Evolutionary conservation across 352 stramenopile genomes (phyloP), one percentile per base, ranked within the genome.

Genomic region (Pythium utonaiense): DNA sequence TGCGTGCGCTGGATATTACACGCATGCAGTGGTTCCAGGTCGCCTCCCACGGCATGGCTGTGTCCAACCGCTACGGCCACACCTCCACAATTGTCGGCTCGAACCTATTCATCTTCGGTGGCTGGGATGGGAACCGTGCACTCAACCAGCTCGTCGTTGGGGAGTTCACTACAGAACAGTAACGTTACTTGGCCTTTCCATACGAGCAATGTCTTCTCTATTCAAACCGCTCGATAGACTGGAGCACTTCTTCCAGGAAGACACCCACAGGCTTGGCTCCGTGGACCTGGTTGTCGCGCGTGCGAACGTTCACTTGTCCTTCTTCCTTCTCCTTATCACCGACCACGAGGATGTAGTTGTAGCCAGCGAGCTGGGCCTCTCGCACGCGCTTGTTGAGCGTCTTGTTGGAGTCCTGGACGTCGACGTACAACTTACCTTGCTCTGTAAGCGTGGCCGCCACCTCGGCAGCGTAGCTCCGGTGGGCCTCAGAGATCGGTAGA

Each of bases 291-390:
- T 91, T 95, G 71, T 95, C 86, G 36, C 86, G 77, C 17, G 86
- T 92, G 53, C 86, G 86, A 17, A 95, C 74, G 57, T 91, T 93
- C 16, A 95, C 82, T 31, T 81, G 45, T 17, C 68, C 25, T 3
- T 67, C 50, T 16, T 70, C 73, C 49, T 79, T 59, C 62, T 95
- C 86, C 58, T 88, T 81, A 55, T 83, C 82, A 6, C 86, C 86
- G 30, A 95, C 78, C 17, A 95, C 83, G 16, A 95, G 60, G 45
- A 95, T 93, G 70, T 88, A 95, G 67, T 93, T 95, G 71, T 92
- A 95, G 24, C 77, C 75, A 1, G 78, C 82, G 57, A 95, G 58
- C 56, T 95, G 83, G 3, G 77, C 83, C 33, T 95, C 86, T 34
- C 86, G 86, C 24, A 95, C 70, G 41, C 77, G 75, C 57, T 95